Conservation (phyloP, 176 grass and related monocot species). For the Chloris gayana region DNA sequence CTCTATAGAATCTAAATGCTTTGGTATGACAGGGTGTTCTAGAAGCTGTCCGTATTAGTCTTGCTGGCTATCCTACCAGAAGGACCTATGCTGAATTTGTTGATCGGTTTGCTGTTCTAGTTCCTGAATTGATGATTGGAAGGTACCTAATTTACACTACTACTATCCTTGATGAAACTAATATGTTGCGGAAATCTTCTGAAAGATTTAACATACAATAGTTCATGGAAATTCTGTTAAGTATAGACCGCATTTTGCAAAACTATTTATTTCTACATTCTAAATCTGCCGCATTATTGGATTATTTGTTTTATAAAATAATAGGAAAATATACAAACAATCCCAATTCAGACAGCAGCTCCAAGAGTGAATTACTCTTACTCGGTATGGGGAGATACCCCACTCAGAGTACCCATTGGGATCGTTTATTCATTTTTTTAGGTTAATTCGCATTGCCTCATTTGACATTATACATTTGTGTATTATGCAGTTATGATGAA, state of each 20-base stretch:
- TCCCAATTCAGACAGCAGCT: no score
- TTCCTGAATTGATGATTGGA: constrained; percentile 69
- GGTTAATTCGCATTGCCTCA: not conserved
- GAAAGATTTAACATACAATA: not conserved
- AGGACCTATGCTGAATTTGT: constrained; percentile 96
- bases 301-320: not conserved
- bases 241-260: not conserved
- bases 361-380: no score
- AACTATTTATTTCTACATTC: not conserved
- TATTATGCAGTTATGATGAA: constrained; percentile 77
- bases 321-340: no score
- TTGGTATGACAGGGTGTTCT: constrained; percentile 80
- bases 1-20: constrained; percentile 36
- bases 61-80: constrained; percentile 98
- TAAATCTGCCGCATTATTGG: not conserved
- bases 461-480: constrained; percentile 13
- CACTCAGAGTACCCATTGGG: no score
- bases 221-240: not conserved
- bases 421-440: constrained; percentile 9
- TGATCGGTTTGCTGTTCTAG: constrained; percentile 90
- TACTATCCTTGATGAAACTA: constrained; percentile 16
- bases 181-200: not conserved
- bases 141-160: constrained; percentile 50
- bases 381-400: no score
- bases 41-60: constrained; percentile 98